phyloP scores from a whole-genome alignment of 768 basidiomycete species.

The Psilocybe azurescens region DNA sequence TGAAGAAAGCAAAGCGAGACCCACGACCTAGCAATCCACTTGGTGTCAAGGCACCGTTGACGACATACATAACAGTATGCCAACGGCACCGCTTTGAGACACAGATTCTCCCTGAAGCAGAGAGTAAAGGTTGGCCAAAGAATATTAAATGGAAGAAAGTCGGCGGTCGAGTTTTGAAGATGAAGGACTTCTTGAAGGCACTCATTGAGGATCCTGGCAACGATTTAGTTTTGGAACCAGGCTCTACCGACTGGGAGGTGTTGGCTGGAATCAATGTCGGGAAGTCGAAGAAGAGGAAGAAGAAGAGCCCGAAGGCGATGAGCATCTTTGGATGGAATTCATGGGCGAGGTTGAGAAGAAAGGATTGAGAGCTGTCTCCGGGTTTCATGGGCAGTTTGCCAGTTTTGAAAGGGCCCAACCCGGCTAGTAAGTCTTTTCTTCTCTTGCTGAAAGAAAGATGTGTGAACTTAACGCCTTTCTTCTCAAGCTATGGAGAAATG shows the following conservation, averaged over 20 bases:
- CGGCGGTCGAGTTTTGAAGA: constrained; percentile 53
- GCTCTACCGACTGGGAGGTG: constrained; percentile 28
- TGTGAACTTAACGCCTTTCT: neutral
- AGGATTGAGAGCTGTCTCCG: constrained; percentile 68
- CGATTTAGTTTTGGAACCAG: constrained; percentile 14
- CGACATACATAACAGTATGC: constrained; percentile 69
- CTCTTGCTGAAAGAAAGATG: neutral
- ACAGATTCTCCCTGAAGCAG: constrained; percentile 73
- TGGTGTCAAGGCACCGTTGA: constrained; percentile 61
- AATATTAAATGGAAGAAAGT: constrained; percentile 67
- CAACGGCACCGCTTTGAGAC: constrained; percentile 82
- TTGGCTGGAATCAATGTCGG: neutral
- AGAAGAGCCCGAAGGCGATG: constrained; percentile 21
- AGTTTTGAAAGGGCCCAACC: constrained; percentile 85
- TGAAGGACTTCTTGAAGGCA: constrained; percentile 50
- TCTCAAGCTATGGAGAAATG: constrained; percentile 81
- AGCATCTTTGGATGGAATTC: constrained; percentile 67
- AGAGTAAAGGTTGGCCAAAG: constrained; percentile 77
- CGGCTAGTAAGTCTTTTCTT: constrained; percentile 74
- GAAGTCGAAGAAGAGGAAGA: neutral
- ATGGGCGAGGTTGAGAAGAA: constrained; percentile 65
- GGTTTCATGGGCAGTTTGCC: constrained; percentile 76
- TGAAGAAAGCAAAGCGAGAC: constrained; percentile 59
- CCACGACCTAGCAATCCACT: constrained; percentile 72
- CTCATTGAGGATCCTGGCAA: constrained; percentile 55